These are phyloP conservation scores for Plectosphaerella cucumerina DNA, from an alignment of 2,329 filamentous ascomycete genomes.

Conservation along the genomic window DNA sequence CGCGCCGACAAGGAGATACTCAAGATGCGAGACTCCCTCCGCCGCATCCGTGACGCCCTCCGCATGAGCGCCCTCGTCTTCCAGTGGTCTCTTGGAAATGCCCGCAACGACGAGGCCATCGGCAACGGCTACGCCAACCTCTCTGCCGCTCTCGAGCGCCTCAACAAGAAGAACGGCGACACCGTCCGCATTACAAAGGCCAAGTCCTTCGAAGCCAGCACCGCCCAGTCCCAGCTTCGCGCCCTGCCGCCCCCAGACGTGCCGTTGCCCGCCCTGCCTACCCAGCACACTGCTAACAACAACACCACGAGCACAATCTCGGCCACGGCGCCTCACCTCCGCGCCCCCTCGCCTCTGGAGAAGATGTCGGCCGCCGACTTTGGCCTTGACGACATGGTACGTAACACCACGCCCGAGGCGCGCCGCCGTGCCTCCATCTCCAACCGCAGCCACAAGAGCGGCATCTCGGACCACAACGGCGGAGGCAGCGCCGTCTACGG, in stretches of 20 bases:
- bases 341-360: slow-evolving; percentile 11
- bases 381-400: slow-evolving; percentile 10
- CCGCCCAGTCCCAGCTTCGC: neutral
- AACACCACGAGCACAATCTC: slow-evolving; percentile 6
- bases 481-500: slow-evolving; percentile 5
- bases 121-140: slow-evolving; percentile 66
- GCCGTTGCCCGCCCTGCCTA: slow-evolving; percentile 1
- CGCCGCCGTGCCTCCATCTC: slow-evolving; percentile 19
- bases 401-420: slow-evolving; percentile 8
- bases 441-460: slow-evolving; percentile 11
- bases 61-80: slow-evolving; percentile 62
- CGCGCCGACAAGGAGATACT: slow-evolving; percentile 59
- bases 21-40: slow-evolving; percentile 53
- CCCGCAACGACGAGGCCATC: slow-evolving; percentile 53
- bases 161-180: slow-evolving; percentile 25
- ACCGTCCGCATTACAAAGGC: slow-evolving; percentile 20
- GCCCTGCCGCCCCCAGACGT: slow-evolving; percentile 1
- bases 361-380: slow-evolving; percentile 11
- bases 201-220: slow-evolving; percentile 20
- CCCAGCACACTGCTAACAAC: neutral
- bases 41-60: slow-evolving; percentile 55
- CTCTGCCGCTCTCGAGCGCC: slow-evolving; percentile 57
- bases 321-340: slow-evolving; percentile 12
- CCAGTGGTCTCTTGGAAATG: slow-evolving; percentile 59
- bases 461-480: slow-evolving; percentile 1